A percentile compares a stretch with the other conserved stretches of the same genome.
phyloP scores from a whole-genome alignment of 768 basidiomycete genomes.

The Tulasnella sp. region DNA sequence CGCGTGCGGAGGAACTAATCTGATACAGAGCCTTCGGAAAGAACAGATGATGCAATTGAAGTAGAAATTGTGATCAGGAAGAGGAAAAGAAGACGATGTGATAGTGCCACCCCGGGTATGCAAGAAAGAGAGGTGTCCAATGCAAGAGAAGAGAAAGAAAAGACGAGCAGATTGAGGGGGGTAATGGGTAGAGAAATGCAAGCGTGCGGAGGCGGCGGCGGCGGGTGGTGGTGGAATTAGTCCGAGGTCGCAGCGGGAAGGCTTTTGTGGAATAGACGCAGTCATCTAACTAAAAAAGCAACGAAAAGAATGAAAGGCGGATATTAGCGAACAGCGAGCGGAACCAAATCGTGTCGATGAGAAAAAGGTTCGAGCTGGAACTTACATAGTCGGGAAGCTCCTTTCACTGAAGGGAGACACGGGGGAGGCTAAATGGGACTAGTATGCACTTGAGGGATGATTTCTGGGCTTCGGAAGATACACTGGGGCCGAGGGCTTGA shows the following conservation, averaged over 20 bases:
- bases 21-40: constrained; percentile 1
- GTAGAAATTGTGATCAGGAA: not conserved
- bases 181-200: not conserved
- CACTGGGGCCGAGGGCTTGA: constrained; percentile 6
- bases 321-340: not conserved
- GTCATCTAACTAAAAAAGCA: constrained; percentile 2
- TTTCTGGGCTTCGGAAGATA: constrained; percentile 6
- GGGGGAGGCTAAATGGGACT: not conserved
- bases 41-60: not conserved
- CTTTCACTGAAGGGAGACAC: constrained; percentile 1
- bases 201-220: not conserved
- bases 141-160: not conserved
- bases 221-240: not conserved
- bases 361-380: not conserved
- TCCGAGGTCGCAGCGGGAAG: constrained; percentile 6
- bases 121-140: not conserved
- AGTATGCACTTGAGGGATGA: constrained; percentile 6
- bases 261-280: constrained; percentile 6
- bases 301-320: not conserved
- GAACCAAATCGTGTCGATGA: not conserved
- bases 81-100: not conserved
- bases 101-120: not conserved
- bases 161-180: not conserved
- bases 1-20: not conserved
- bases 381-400: constrained; percentile 6